These are phyloP conservation scores for Coriaria nepalensis DNA, from an alignment of 306 rosid species.

Conservation along the genomic window DNA sequence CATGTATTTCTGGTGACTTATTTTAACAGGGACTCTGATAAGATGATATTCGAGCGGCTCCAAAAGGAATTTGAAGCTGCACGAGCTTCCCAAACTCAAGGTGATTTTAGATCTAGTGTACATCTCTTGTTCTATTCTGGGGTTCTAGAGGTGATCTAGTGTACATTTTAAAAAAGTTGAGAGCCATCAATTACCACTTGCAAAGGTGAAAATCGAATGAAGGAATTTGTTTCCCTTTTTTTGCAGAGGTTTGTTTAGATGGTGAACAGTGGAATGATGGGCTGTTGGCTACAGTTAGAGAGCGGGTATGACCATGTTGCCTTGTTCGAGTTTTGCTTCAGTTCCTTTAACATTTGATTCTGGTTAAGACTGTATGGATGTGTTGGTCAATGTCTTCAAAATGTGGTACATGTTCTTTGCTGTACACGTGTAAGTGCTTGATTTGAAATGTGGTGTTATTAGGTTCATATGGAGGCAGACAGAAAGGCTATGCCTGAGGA, in stretches of 20 bases:
- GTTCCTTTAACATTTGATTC: constrained; percentile 15
- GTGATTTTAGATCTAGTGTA: constrained; percentile 20
- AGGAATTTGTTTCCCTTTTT: constrained; percentile 7
- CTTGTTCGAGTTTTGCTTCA: constrained; percentile 2
- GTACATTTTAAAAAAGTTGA: too few species aligned
- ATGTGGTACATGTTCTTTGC: constrained; percentile 13
- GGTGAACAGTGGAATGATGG: constrained; percentile 95
- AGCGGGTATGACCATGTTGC: constrained; percentile 45
- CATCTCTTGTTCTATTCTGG: background rate
- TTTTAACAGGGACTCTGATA: constrained; percentile 76
- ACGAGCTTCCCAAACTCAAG: constrained; percentile 69
- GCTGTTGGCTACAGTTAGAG: constrained; percentile 79
- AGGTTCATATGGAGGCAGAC: constrained; percentile 97
- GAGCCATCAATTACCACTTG: background rate
- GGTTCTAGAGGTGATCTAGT: too few species aligned
- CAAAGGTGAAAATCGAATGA: constrained; percentile 1
- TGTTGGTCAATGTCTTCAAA: background rate
- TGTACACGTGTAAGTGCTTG: constrained; percentile 15
- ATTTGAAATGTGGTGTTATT: constrained; percentile 8
- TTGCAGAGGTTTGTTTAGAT: constrained; percentile 48
- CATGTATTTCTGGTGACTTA: constrained; percentile 2
- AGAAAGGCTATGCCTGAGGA: constrained; percentile 65
- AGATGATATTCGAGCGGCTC: constrained; percentile 60
- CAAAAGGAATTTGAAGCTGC: constrained; percentile 84
- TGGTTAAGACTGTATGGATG: constrained; percentile 11